A percentile compares a stretch with the other conserved stretches of the same genome.
phyloP scores from a whole-genome alignment of 176 grass and related monocot species.

The Eleusine indica region DNA sequence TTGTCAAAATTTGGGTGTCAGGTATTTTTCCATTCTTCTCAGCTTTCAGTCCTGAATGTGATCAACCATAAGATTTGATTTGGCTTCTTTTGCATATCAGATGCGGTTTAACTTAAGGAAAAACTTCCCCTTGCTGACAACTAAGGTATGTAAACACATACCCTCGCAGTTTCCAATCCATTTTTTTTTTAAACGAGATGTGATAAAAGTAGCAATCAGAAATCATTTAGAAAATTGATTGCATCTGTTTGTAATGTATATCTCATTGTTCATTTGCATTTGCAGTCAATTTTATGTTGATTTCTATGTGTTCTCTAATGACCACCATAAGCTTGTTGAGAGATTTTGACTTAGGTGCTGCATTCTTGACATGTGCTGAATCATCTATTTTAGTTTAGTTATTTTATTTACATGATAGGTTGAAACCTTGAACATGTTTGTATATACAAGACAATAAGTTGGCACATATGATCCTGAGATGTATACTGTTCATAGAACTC shows the following conservation, averaged over 20 bases:
- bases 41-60: constrained; percentile 23
- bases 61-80: constrained; percentile 29
- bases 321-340: background rate
- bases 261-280: background rate
- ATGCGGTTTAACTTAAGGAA: constrained; percentile 93
- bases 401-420: background rate
- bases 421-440: background rate
- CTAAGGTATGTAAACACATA: constrained; percentile 58
- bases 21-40: constrained; percentile 41
- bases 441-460: background rate
- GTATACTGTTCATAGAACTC: background rate
- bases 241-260: background rate
- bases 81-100: constrained; percentile 42
- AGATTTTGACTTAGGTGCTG: background rate
- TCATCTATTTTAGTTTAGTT: background rate
- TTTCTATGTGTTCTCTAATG: background rate
- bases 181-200: background rate
- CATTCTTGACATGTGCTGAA: background rate
- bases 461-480: background rate
- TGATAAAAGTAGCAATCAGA: background rate
- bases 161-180: background rate
- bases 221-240: background rate
- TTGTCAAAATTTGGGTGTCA: constrained; percentile 93
- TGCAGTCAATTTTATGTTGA: background rate
- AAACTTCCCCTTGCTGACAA: constrained; percentile 79